Conservation (phyloP, 805 yeast species). For the Candida coleopterorum region DNA sequence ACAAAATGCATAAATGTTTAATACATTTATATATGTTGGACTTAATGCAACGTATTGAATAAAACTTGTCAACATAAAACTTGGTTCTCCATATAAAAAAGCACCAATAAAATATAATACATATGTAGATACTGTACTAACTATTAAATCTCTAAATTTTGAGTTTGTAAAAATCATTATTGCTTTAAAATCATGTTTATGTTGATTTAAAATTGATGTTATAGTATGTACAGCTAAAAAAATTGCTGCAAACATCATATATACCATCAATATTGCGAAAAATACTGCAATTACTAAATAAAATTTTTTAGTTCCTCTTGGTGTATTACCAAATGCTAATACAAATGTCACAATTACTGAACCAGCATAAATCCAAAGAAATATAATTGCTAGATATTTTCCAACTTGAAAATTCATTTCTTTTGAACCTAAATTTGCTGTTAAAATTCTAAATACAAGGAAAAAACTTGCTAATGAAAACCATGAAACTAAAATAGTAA, state of each 20-base stretch:
- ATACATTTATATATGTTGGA: constrained; percentile 86
- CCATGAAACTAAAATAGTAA: constrained; percentile 81
- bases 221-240: constrained; percentile 74
- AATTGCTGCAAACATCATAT: constrained; percentile 84
- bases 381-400: constrained; percentile 66
- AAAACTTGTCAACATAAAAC: constrained; percentile 88
- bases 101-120: constrained; percentile 76
- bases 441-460: constrained; percentile 82
- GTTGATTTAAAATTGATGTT: constrained; percentile 44
- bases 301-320: constrained; percentile 79
- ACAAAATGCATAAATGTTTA: constrained; percentile 93
- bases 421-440: constrained; percentile 65
- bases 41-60: constrained; percentile 76
- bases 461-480: constrained; percentile 88
- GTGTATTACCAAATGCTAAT: constrained; percentile 88
- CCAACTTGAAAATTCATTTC: constrained; percentile 69
- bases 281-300: constrained; percentile 70
- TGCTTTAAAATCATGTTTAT: constrained; percentile 37
- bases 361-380: constrained; percentile 80
- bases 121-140: constrained; percentile 85
- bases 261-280: constrained; percentile 85
- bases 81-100: constrained; percentile 79
- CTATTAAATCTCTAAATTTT: constrained; percentile 78
- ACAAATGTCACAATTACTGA: constrained; percentile 83
- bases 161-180: constrained; percentile 54